Conservation (phyloP, 1,139 yeast genomes). For the Yamadazyma friedrichii region DNA sequence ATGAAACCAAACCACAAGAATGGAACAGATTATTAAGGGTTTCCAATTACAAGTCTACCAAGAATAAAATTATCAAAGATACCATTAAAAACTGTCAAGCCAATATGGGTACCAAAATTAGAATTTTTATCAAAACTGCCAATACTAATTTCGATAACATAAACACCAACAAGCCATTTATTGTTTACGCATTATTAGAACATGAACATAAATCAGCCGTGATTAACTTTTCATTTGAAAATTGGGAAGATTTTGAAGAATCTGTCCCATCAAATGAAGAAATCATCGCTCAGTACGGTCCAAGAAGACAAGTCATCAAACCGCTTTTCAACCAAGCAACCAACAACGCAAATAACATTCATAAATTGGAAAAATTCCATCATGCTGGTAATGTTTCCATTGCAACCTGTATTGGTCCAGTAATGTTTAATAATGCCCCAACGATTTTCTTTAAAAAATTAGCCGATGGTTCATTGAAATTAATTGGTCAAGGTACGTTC, state of each 20-base stretch:
- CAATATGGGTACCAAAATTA: slow-evolving; percentile 64
- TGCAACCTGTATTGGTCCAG: slow-evolving; percentile 92
- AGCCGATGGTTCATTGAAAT: slow-evolving; percentile 52
- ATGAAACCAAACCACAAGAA: slow-evolving; percentile 69
- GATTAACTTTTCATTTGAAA: slow-evolving; percentile 74
- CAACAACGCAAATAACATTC: slow-evolving; percentile 79
- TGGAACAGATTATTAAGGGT: slow-evolving; percentile 78
- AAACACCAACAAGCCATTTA: slow-evolving; percentile 42
- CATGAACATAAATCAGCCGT: slow-evolving; percentile 88
- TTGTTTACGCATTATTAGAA: slow-evolving; percentile 69
- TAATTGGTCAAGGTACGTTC: slow-evolving; percentile 89
- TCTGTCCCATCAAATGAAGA: slow-evolving; percentile 82
- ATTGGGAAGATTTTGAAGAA: slow-evolving; percentile 85
- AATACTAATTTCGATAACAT: slow-evolving; percentile 50
- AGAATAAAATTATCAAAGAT: slow-evolving; percentile 66
- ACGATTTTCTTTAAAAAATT: slow-evolving; percentile 61
- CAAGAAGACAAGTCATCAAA: slow-evolving; percentile 79
- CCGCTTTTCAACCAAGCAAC: slow-evolving; percentile 85
- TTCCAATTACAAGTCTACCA: slow-evolving; percentile 75
- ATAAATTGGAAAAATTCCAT: slow-evolving; percentile 79
- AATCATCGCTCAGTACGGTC: slow-evolving; percentile 87
- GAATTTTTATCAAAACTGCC: slow-evolving; percentile 59
- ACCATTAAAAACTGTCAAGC: slow-evolving; percentile 58
- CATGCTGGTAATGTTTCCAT: slow-evolving; percentile 72
- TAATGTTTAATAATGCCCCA: slow-evolving; percentile 78